Evolutionary conservation across 805 yeast genomes (phyloP).

Genomic region (Ogataea philodendri): DNA sequence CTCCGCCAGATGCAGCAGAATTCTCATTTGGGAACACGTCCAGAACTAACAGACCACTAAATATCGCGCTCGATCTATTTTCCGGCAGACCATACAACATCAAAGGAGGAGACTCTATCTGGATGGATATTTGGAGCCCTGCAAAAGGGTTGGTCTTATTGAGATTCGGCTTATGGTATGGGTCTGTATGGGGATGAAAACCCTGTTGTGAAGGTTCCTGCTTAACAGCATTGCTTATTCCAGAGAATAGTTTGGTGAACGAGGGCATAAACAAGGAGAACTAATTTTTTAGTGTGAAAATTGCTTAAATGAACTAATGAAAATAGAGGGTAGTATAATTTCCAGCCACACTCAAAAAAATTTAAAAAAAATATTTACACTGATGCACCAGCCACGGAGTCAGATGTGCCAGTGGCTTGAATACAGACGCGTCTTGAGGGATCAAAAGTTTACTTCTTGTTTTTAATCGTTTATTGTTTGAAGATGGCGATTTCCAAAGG

Average conservation of each 20-base stretch:
- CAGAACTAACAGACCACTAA: slow-evolving; percentile 74
- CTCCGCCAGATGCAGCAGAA: neutral
- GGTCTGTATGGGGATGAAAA: neutral
- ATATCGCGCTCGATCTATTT: slow-evolving; percentile 81
- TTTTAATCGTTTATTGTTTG: neutral
- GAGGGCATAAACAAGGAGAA: slow-evolving; percentile 11
- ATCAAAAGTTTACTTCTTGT: slow-evolving; percentile 5
- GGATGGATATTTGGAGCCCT: slow-evolving; percentile 46
- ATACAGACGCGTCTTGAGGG: slow-evolving; percentile 15
- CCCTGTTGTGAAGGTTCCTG: slow-evolving; percentile 4
- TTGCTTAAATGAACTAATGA: too few relatives aligned
- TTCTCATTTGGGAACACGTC: slow-evolving; percentile 39
- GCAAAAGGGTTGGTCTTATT: slow-evolving; percentile 27
- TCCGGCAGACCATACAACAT: slow-evolving; percentile 75
- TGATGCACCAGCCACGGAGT: slow-evolving; percentile 3
- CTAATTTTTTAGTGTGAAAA: slow-evolving; percentile 2
- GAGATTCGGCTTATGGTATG: slow-evolving; percentile 27
- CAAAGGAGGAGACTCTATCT: slow-evolving; percentile 88
- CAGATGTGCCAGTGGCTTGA: slow-evolving; percentile 1
- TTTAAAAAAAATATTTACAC: too few relatives aligned
- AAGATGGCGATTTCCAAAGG: slow-evolving; percentile 22
- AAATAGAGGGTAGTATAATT: too few relatives aligned
- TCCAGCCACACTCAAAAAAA: too few relatives aligned
- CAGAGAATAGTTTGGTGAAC: slow-evolving; percentile 19
- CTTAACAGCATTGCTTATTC: slow-evolving; percentile 15